Base-by-base conservation (phyloP, 192 early-diverging fungal species). In the Coemansia sp. region DNA sequence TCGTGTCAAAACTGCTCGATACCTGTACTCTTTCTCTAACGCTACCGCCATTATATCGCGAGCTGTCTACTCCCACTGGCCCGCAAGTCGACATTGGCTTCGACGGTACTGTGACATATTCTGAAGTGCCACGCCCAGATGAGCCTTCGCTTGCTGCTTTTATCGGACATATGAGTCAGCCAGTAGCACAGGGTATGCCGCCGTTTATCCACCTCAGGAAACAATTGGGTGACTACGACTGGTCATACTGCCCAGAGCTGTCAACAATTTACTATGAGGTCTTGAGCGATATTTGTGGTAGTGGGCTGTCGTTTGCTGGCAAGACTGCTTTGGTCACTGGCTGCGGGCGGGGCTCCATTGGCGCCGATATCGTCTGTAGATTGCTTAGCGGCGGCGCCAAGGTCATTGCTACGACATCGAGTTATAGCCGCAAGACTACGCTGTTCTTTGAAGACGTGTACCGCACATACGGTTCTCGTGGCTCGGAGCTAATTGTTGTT, bases 381-480 rank as follows among this genome's bases (percentile, higher is more conserved):
- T 81, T 96, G 55, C 81, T 97, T n/a, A 91, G 90, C 36, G 96
- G 95, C 69, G 96, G 96, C 72, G 93, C 94, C 65, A 84, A 89
- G 75, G 94, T 96, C 24, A 75, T 97, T 66, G 94, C 93, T 5
- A 97, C 95, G 13, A 95, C 96, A 36, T 71, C 94, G 18, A 89
- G 93, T 64, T 97, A 92, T 86, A 92, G 89, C 75, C 89, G 87
- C 62, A 68, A 83, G 8, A 88, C 88, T n/a, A 92, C 90, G 47
- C 90, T 92, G 81, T 94, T 92, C 74, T 98, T 92, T 87, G 92
- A 93, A 66, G 79, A 85, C 44, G 90, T 98, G 65, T 98, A 95
- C 87, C 90, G 95, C 73, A 83, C 80, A 20, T 89, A 92, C 77
- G 97, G 97, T 16, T 88, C 95, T 50, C 92, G 92, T 70, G 93